Evolutionary conservation across 2,329 filamentous ascomycete genomes (phyloP), one percentile per base, ranked within the genome.

Genomic region (Lachnellula hyalina): DNA sequence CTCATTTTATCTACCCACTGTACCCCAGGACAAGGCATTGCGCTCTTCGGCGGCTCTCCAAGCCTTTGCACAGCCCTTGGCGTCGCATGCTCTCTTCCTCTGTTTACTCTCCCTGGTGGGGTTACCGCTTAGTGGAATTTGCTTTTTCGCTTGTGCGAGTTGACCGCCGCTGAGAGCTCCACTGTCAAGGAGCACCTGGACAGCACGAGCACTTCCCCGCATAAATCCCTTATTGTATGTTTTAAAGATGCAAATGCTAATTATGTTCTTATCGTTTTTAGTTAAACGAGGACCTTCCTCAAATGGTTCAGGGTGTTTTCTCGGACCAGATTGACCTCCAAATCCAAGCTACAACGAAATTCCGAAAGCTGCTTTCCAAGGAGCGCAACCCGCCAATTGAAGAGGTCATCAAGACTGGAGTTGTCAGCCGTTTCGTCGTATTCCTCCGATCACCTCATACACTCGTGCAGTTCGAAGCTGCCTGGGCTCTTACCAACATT

Each of bases 321-420:
- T 99, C 94, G 62, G 93, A 99, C 63, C 91, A 97, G 76, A 96
- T 99, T 75, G 94, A 99, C 71, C 83, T 89, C 65, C 94, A 99
- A 76, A 99, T 99, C 67, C 86, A 93, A 75, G 91, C 93, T 55
- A 99, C 94, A 28, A 99, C 94, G 65, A 96, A 96, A 75, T 99
- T 99, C 81, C 83, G 94, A 72, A 99, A 99, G 81, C 83, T 99
- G 42, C 80, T 99, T 28, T 96, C 91, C 64, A 99, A 99, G 79
- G 94, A 99, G 80, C 90, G 94, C 71, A 99, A 99, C 78, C 94
- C 94, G 47, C 94, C 94, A 46, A 99, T 99, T 72, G 94, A 99
- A 78, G 91, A 95, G 72, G 94, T 99, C 65, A 99, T 99, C 75
- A 96, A 97, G 82, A 97, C 94, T 56, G 94, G 94, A 69, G 94